These are phyloP conservation scores for Coccinonectria pachysandricola DNA, from an alignment of 2,329 filamentous ascomycete genomes.

Conservation along the genomic window DNA sequence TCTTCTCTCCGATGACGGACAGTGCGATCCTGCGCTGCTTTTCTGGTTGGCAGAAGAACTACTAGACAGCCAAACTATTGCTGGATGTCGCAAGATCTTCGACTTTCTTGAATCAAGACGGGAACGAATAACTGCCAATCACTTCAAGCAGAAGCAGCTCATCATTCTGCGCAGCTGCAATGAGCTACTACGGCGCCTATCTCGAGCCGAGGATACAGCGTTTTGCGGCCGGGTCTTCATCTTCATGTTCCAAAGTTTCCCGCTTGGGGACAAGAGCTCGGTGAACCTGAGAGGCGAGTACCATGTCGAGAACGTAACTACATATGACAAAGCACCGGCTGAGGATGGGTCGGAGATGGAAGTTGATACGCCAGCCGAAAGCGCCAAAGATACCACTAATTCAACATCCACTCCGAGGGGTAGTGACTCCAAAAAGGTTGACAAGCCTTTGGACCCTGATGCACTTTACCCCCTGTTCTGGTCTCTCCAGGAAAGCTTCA, in stretches of 20 bases:
- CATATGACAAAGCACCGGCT: conserved; percentile 48
- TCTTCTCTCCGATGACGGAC: conserved; percentile 72
- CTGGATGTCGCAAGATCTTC: conserved; percentile 83
- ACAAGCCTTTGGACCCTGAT: conserved; percentile 54
- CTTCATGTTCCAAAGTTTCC: conserved; percentile 96
- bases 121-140: conserved; percentile 71
- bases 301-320: conserved; percentile 88
- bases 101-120: conserved; percentile 90
- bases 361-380: conserved; percentile 43
- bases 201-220: conserved; percentile 91
- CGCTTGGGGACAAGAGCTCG: conserved; percentile 90
- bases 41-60: conserved; percentile 92
- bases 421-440: conserved; percentile 32
- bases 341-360: conserved; percentile 44
- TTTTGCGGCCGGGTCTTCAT: conserved; percentile 98
- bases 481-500: conserved; percentile 86
- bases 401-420: conserved; percentile 27
- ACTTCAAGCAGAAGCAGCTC: conserved; percentile 75
- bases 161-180: conserved; percentile 92
- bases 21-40: conserved; percentile 67
- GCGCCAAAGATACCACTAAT: conserved; percentile 21
- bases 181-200: conserved; percentile 83
- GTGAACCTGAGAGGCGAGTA: conserved; percentile 95
- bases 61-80: conserved; percentile 89
- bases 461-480: conserved; percentile 86